Percentiles rank a stretch among this genome's conserved stretches.
These are phyloP conservation scores for Parietichytrium sp. DNA, from an alignment of 108 stramenopile species.

Conservation along the genomic window DNA sequence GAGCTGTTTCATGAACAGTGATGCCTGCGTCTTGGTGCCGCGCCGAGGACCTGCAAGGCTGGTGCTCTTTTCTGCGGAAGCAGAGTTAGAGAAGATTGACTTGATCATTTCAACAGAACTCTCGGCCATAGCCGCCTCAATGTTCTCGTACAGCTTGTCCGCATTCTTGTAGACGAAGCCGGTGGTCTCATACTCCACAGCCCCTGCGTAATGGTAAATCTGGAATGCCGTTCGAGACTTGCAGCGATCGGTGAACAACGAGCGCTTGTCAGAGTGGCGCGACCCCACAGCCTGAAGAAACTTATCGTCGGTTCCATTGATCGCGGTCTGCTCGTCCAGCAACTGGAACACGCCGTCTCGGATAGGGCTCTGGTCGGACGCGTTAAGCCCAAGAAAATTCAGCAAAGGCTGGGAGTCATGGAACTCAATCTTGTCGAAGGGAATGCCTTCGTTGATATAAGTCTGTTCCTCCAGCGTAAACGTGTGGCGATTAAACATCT, in stretches of 20 bases:
- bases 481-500: constrained; percentile 61
- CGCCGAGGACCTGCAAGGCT: too few relatives aligned
- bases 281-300: constrained; percentile 35
- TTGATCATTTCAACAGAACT: not conserved
- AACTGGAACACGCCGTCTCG: constrained; percentile 49
- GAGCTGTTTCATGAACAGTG: constrained; percentile 31
- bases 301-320: constrained; percentile 41
- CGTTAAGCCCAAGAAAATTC: constrained; percentile 87
- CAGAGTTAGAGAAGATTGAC: constrained; percentile 17
- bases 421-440: constrained; percentile 71
- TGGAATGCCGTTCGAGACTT: constrained; percentile 42
- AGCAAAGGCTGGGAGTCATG: constrained; percentile 97
- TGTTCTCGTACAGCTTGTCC: constrained; percentile 26
- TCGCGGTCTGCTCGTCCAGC: constrained; percentile 46
- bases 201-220: constrained; percentile 56
- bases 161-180: constrained; percentile 66
- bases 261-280: not conserved
- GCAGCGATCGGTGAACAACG: constrained; percentile 20
- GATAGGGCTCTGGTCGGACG: constrained; percentile 42
- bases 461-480: constrained; percentile 66
- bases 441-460: constrained; percentile 62
- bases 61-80: not conserved
- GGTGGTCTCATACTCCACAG: constrained; percentile 50
- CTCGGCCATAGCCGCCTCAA: constrained; percentile 5
- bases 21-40: constrained; percentile 40